Conservation (phyloP, 495 filamentous ascomycete species). For the Xanthoparmelia taractica region DNA sequence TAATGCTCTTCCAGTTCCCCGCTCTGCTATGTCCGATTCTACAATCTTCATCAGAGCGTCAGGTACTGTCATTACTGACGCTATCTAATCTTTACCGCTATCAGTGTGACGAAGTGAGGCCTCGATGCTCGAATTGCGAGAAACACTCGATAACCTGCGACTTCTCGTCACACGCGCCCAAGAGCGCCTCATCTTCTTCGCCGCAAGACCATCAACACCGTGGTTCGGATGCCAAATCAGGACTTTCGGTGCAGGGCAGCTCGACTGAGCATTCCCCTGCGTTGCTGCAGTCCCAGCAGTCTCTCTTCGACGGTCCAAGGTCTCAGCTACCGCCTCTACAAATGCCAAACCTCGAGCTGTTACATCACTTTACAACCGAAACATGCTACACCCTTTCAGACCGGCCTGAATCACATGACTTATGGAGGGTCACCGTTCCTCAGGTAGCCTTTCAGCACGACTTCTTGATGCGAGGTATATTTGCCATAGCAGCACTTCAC, state of each 20-base stretch:
- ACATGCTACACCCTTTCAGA: constrained; percentile 33
- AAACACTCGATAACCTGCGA: constrained; percentile 34
- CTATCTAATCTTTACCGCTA: neutral
- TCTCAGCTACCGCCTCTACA: constrained; percentile 26
- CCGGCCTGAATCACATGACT: constrained; percentile 21
- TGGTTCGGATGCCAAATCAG: constrained; percentile 28
- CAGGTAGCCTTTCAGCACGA: constrained; percentile 38
- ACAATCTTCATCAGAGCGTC: neutral
- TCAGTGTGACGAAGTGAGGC: constrained; percentile 24
- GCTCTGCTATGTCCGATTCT: neutral
- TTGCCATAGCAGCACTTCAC: constrained; percentile 41
- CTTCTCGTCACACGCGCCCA: constrained; percentile 21
- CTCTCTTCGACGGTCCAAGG: constrained; percentile 24
- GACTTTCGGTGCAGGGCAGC: constrained; percentile 14
- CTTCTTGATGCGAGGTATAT: constrained; percentile 40
- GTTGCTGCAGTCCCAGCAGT: constrained; percentile 9
- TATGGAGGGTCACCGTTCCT: constrained; percentile 38
- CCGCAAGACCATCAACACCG: constrained; percentile 19
- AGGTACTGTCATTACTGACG: constrained; percentile 3
- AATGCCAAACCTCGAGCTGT: constrained; percentile 33
- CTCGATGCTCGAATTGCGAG: constrained; percentile 32
- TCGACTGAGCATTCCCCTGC: constrained; percentile 13
- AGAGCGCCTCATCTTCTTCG: constrained; percentile 16
- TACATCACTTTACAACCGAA: constrained; percentile 35
- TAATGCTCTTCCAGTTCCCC: constrained; percentile 18